Conservation (phyloP, 441 rosid genomes). For the Populus hybrid region DNA sequence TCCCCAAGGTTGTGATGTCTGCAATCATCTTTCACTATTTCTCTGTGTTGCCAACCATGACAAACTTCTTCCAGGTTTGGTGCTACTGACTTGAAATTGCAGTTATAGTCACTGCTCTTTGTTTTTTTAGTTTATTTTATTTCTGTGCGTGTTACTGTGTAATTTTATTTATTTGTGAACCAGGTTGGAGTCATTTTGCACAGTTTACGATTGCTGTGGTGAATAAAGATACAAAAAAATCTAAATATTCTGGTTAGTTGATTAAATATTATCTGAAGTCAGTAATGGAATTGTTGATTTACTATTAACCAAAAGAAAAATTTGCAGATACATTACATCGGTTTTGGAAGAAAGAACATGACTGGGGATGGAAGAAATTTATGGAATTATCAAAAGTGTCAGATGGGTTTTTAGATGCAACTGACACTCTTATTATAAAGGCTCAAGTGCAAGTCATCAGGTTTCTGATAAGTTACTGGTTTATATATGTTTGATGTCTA, state of each 20-base stretch:
- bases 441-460: constrained; percentile 98
- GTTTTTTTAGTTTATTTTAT: not conserved
- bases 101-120: constrained; percentile 4
- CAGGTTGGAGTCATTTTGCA: constrained; percentile 99
- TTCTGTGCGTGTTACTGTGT: constrained; percentile 12
- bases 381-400: constrained; percentile 79
- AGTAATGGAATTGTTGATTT: constrained; percentile 11
- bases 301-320: constrained; percentile 24
- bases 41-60: constrained; percentile 95
- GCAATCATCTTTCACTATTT: constrained; percentile 96
- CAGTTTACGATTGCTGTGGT: constrained; percentile 98
- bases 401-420: constrained; percentile 81
- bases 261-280: constrained; percentile 18
- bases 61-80: constrained; percentile 95
- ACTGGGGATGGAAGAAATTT: constrained; percentile 99
- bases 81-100: not conserved
- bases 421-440: constrained; percentile 75
- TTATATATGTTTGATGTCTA: not conserved
- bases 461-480: constrained; percentile 24
- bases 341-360: constrained; percentile 98
- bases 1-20: constrained; percentile 98
- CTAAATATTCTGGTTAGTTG: constrained; percentile 84
- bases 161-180: constrained; percentile 14
- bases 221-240: constrained; percentile 78
- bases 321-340: constrained; percentile 87